Evolutionary conservation across 2,329 filamentous ascomycete genomes (phyloP).

Genomic region (Alternaria panax): DNA sequence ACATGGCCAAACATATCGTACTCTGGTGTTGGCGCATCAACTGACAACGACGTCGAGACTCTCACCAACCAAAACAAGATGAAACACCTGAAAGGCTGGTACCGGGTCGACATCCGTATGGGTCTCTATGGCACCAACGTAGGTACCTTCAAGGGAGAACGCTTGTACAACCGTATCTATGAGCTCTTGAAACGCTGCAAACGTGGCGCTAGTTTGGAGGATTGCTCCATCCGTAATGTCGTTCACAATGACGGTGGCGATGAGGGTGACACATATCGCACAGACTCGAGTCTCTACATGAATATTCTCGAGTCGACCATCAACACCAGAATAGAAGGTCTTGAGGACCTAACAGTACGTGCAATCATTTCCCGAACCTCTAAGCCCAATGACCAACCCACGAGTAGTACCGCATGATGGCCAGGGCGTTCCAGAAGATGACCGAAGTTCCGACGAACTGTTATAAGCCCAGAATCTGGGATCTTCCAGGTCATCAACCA

Average conservation of each 20-base stretch:
- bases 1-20: neutral
- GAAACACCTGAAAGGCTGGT: slow-evolving; percentile 5
- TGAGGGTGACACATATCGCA: neutral
- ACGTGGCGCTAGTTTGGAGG: neutral
- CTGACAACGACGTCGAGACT: neutral
- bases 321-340: neutral
- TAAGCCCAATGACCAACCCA: neutral
- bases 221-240: neutral
- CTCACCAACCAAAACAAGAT: neutral
- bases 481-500: no score
- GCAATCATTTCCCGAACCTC: neutral
- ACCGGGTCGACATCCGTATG: slow-evolving; percentile 6
- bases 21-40: neutral
- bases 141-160: slow-evolving; percentile 5
- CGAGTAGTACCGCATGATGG: slow-evolving; percentile 5
- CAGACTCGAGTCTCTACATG: neutral
- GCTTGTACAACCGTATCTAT: slow-evolving; percentile 11
- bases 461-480: neutral
- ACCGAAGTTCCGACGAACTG: neutral
- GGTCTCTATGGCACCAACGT: neutral
- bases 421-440: slow-evolving; percentile 6
- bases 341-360: slow-evolving; percentile 6
- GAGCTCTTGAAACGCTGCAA: neutral
- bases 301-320: neutral
- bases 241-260: neutral